Percentiles rank a stretch among this genome's conserved stretches.
Evolutionary conservation across 768 basidiomycete genomes (phyloP).

Genomic region (Pholiota microspora): DNA sequence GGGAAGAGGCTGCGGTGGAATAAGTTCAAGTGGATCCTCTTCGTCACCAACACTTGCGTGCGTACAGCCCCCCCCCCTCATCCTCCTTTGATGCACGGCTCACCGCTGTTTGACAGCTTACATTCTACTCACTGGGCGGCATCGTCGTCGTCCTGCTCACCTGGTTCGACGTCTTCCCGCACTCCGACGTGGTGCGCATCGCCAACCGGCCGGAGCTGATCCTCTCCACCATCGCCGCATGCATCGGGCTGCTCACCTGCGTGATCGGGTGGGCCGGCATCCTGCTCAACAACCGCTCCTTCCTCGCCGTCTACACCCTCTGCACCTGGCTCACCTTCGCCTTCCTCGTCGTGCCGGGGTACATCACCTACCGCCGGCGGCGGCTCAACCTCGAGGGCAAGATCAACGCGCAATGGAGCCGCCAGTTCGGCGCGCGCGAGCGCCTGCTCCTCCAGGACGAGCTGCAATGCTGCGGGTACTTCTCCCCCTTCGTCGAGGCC

Average conservation of each 20-base stretch:
- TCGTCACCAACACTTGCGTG: conserved; percentile 58
- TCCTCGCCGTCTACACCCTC: conserved; percentile 79
- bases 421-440: conserved; percentile 51
- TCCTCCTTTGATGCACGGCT: too few species aligned
- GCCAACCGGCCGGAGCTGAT: conserved; percentile 68
- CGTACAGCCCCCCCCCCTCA: too few species aligned
- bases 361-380: conserved; percentile 70
- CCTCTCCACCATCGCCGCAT: conserved; percentile 65
- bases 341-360: conserved; percentile 72
- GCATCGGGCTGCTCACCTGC: conserved; percentile 60
- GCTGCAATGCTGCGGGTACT: conserved; percentile 79
- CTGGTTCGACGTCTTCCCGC: conserved; percentile 74
- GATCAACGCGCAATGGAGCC: conserved; percentile 73
- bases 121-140: conserved; percentile 56
- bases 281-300: conserved; percentile 81
- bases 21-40: conserved; percentile 80
- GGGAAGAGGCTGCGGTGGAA: conserved; percentile 62
- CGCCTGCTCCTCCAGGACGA: conserved; percentile 70
- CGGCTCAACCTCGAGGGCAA: conserved; percentile 68
- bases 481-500: conserved; percentile 76
- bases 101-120: too few species aligned
- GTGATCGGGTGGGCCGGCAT: conserved; percentile 80
- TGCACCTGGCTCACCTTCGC: conserved; percentile 74
- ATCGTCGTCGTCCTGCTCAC: conserved; percentile 67
- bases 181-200: conserved; percentile 66